Conservation (phyloP, 257 asterid genomes). For the Verbena officinalis region DNA sequence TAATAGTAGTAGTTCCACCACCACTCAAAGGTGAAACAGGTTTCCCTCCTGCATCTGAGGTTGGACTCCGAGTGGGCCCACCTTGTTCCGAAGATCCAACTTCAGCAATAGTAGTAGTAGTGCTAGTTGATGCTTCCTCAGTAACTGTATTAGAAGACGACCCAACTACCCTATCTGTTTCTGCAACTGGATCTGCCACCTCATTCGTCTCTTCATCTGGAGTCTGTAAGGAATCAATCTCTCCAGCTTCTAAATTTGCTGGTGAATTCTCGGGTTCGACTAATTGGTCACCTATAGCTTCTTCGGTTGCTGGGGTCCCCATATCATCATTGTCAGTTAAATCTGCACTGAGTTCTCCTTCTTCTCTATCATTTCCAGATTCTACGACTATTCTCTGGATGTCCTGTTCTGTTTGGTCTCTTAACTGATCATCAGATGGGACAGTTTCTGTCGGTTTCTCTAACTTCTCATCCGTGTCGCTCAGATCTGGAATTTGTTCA, state of each 20-base stretch:
- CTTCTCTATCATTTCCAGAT: conserved; percentile 70
- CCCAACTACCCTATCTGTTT: conserved; percentile 43
- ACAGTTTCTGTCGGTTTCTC: conserved; percentile 45
- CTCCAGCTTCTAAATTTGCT: conserved; percentile 55
- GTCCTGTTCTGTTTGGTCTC: conserved; percentile 64
- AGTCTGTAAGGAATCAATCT: conserved; percentile 48
- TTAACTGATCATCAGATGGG: conserved; percentile 52
- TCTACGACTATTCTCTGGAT: conserved; percentile 57
- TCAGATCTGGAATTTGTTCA: conserved; percentile 41
- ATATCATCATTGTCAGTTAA: conserved; percentile 54
- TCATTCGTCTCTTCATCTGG: conserved; percentile 53
- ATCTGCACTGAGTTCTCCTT: conserved; percentile 71
- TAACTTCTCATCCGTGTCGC: conserved; percentile 44
- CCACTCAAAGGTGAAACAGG: conserved; percentile 48
- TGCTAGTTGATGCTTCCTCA: conserved; percentile 46
- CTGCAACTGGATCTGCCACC: conserved; percentile 43
- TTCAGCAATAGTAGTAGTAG: conserved; percentile 36
- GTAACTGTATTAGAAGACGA: conserved; percentile 24
- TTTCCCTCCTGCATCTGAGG: conserved; percentile 38
- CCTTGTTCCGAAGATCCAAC: conserved; percentile 52
- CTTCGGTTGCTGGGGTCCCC: conserved; percentile 47
- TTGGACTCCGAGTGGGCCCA: conserved; percentile 24
- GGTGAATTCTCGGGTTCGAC: conserved; percentile 44
- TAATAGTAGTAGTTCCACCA: conserved; percentile 66
- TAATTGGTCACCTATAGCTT: conserved; percentile 45